phyloP scores from a whole-genome alignment of 2,329 filamentous ascomycete species.

The Juglanconis sp. region DNA sequence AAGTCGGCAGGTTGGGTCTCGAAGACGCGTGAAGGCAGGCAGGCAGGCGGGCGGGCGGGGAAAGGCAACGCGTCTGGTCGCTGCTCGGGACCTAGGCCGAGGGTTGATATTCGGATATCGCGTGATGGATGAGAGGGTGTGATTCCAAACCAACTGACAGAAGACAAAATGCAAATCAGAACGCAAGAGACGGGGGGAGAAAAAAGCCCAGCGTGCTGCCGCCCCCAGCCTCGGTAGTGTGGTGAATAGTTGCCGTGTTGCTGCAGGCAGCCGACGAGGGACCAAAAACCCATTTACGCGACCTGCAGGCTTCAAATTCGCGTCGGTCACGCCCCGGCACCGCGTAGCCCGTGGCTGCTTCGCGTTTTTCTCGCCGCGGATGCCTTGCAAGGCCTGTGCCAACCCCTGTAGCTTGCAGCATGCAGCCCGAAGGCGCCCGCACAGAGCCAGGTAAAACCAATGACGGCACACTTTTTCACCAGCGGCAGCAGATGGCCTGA shows the following conservation, averaged over 20 bases:
- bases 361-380: slow-evolving; percentile 8
- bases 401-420: background rate
- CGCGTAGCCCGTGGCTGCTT: background rate
- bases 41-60: background rate
- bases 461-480: slow-evolving; percentile 9
- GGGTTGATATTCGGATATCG: background rate
- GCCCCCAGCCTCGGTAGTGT: background rate
- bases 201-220: background rate
- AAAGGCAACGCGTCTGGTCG: background rate
- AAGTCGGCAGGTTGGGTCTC: background rate
- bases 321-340: background rate
- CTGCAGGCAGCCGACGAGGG: background rate
- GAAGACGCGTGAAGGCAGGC: background rate
- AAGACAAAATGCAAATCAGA: background rate
- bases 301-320: slow-evolving; percentile 7
- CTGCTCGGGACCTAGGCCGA: background rate
- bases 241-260: background rate
- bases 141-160: background rate
- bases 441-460: slow-evolving; percentile 1
- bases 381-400: background rate
- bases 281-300: slow-evolving; percentile 13
- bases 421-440: background rate
- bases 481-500: too few relatives aligned
- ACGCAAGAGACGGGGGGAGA: background rate
- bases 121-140: background rate